These are phyloP conservation scores for Arabidopsis thaliana DNA, from an alignment of 345 rosid genomes.

Conservation along the genomic window TAIR10.1 NC_003076.8:22148501-22149000, in stretches of 20 bases:
- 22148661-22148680: too few species aligned
- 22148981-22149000: constrained; percentile 26
- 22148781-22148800: constrained; percentile 11
- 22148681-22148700: background rate
- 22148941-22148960: constrained; percentile 23
- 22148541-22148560: constrained; percentile 44
- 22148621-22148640: constrained; percentile 26
- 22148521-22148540: constrained; percentile 49
- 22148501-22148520: constrained; percentile 58
- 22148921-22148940: constrained; percentile 22
- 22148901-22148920: background rate
- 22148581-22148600: constrained; percentile 51
- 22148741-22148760: constrained; percentile 29
- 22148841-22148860: constrained; percentile 64
- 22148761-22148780: constrained; percentile 33
- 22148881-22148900: constrained; percentile 52
- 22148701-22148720: background rate
- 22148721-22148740: constrained; percentile 45
- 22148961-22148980: constrained; percentile 39
- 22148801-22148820: constrained; percentile 43
- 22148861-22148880: constrained; percentile 54
- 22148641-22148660: background rate
- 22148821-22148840: constrained; percentile 78
- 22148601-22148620: constrained; percentile 69
- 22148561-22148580: constrained; percentile 53